Conservation (phyloP, 2,329 filamentous ascomycete species). For the Ciborinia camelliae region DNA sequence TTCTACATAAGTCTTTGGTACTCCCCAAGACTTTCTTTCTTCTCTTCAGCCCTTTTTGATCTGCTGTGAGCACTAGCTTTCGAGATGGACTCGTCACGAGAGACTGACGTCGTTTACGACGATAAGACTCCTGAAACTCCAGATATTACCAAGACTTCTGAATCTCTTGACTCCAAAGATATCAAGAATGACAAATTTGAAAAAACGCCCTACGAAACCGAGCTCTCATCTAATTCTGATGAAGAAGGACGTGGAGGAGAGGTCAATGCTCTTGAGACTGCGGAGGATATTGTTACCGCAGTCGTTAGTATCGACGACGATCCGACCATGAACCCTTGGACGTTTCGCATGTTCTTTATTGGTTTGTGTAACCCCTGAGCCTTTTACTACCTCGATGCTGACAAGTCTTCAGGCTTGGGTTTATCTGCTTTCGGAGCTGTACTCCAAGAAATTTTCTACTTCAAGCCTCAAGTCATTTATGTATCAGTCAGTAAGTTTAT, state of each 20-base stretch:
- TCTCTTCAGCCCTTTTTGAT: neutral
- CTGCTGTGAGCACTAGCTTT: slow-evolving; percentile 1
- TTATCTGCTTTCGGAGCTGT: slow-evolving; percentile 41
- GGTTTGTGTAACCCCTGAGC: slow-evolving; percentile 28
- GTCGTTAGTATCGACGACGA: slow-evolving; percentile 26
- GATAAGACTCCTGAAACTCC: slow-evolving; percentile 11
- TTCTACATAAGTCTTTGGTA: slow-evolving; percentile 6
- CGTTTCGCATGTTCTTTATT: slow-evolving; percentile 42
- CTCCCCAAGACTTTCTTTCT: neutral
- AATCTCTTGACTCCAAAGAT: slow-evolving; percentile 7
- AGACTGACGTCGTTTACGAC: slow-evolving; percentile 4
- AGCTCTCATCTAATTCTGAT: neutral
- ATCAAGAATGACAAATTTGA: neutral
- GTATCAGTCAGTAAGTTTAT: slow-evolving; percentile 39
- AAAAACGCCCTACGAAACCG: neutral
- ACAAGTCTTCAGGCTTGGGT: slow-evolving; percentile 32
- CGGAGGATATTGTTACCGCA: slow-evolving; percentile 21
- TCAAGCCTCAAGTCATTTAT: slow-evolving; percentile 46
- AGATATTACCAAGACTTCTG: neutral
- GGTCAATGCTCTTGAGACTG: slow-evolving; percentile 16
- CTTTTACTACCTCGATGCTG: neutral
- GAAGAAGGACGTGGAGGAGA: slow-evolving; percentile 16
- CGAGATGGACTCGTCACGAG: slow-evolving; percentile 12
- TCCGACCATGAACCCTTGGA: slow-evolving; percentile 34
- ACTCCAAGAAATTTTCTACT: slow-evolving; percentile 46